Base-by-base conservation (phyloP, 2,329 filamentous ascomycete genomes). In the Claviceps sp. region DNA sequence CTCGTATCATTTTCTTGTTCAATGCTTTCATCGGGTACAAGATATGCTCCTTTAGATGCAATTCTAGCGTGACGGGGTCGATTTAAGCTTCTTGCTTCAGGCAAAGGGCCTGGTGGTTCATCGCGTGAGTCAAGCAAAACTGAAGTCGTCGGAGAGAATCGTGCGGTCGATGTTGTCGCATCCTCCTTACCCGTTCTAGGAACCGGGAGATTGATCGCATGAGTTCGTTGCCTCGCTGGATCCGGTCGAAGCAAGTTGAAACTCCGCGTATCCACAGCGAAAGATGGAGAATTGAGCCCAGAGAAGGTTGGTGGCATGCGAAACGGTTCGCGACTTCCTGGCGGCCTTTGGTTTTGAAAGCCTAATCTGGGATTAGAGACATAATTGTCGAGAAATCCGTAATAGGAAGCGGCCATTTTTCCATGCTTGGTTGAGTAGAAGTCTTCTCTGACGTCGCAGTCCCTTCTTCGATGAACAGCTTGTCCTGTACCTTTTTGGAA, bases 351-450 rank as follows among this genome's bases (percentile, higher is more conserved):
- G 20, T 80, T 79, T 6, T 79, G 78, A n/a, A n/a, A n/a, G 1
- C 81, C 82, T 6, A 78, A 81, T 64, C 82, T 84, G 3, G 83
- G 81, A 60, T 88, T 87, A 48, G 83, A 79, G 14, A 84, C 81
- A 61, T 98, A 98, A 59, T 95, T 90, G 63, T 96, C 89, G 54
- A 96, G 73, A 65, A 98, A 98, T 2, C 90, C 89, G 61, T 93
- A 90, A 64, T 96, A 93, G 0, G 91, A 97, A 16, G 89, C 87
- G n/a, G 93, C 84, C 88, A 98, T 95, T 71, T 98, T 98, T 56
- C 90, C 88, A 62, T 98, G 90, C 63, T 96, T 96, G 9, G 89
- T 89, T 22, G 88, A 83, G 63, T 93, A 97, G 65, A 97, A 97
- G 59, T 96, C 90, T 54, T 93, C 87, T 11, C 93, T 82, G 9